Percentiles rank a stretch among this genome's conserved stretches.
Conservation (phyloP, 2,329 filamentous ascomycete species). For the Teratosphaeria destructans region DNA sequence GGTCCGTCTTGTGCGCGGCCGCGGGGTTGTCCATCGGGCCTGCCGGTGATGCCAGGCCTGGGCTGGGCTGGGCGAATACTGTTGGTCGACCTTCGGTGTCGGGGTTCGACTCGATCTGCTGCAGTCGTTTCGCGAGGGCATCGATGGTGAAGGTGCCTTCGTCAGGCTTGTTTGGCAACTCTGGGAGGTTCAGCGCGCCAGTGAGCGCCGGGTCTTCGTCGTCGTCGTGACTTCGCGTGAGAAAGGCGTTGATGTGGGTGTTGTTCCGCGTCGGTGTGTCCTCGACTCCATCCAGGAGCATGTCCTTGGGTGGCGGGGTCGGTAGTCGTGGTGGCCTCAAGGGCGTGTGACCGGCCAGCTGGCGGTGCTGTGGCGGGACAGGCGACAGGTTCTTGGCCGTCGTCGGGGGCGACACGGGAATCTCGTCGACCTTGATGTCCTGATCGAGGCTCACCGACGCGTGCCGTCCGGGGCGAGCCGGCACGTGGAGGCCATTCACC, state of each 20-base stretch:
- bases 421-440: conserved; percentile 20
- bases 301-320: conserved; percentile 18
- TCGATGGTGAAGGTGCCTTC: conserved; percentile 27
- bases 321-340: conserved; percentile 19
- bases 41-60: conserved; percentile 19
- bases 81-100: conserved; percentile 21
- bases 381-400: conserved; percentile 18
- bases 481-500: neutral
- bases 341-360: conserved; percentile 26
- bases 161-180: conserved; percentile 23
- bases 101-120: conserved; percentile 24
- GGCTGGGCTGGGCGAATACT: conserved; percentile 19
- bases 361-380: conserved; percentile 20
- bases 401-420: conserved; percentile 17
- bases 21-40: neutral
- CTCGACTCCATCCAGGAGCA: conserved; percentile 20
- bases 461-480: neutral
- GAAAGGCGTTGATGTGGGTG: conserved; percentile 23
- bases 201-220: conserved; percentile 24
- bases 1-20: neutral
- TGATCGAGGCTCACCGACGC: conserved; percentile 15
- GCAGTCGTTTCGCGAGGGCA: conserved; percentile 19
- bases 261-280: conserved; percentile 28
- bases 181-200: conserved; percentile 27
- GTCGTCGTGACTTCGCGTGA: conserved; percentile 17